Evolutionary conservation across 192 early-diverging fungal genomes (phyloP), one percentile per base, ranked within the genome.

Genomic region (Coemansia sp.): DNA sequence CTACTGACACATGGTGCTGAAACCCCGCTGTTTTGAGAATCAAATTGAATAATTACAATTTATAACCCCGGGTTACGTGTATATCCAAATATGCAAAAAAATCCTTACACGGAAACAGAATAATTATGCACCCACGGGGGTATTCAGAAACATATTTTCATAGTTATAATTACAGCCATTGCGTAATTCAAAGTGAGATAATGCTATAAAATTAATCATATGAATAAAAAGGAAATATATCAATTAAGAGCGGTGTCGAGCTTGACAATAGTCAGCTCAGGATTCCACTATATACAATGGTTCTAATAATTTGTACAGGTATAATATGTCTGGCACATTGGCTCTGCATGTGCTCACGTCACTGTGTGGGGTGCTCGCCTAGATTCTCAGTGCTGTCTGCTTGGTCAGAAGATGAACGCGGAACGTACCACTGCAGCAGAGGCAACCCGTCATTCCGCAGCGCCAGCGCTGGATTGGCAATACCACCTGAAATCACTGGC

Each of bases 371-470:
- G 17, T 48, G 46, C 6, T 48, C 7, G 46, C 19, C 17, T 20
- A 19, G 17, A 15, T 48, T 15, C 46, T 48, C 46, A 19, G 46
- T 19, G 17, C 17, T 48, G 5, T 48, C 46, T 17, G n/a, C 7
- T 17, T 8, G 50, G 57, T 26, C 23, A 42, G 21, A 17, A 17
- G 19, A 46, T n/a, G 62, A 31, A 14, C 59, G 64, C 6, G 74
- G 74, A 8, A 77, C 58, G 49, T 70, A 77, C 74, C 74, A 77
- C 31, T 68, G 74, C 22, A 60, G 62, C 20, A 40, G 38, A 14
- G 74, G 69, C 65, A 77, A 23, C 10, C 74, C 74, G 42, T 77
- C 74, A 50, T 70, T 68, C 2, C 74, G 68, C 60, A 77, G 56
- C 3, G 69, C 74, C 57, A 65, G 60, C 25, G 62, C 69, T 2